Evolutionary conservation across 495 filamentous ascomycete species (phyloP).

Genomic region (Clohesyomyces aquaticus): DNA sequence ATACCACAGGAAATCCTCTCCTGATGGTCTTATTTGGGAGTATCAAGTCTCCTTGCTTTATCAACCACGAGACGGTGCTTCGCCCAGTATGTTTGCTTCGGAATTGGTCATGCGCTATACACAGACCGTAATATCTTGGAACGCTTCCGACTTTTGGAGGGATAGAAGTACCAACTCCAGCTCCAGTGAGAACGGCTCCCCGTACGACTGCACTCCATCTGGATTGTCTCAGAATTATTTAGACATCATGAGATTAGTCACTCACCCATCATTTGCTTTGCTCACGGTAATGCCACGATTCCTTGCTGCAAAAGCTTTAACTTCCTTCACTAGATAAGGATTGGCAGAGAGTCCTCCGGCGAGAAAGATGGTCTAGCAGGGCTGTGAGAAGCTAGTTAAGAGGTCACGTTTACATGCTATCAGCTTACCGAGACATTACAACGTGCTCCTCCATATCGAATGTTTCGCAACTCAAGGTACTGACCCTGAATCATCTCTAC

Average conservation of each 20-base stretch:
- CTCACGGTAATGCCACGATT: not conserved
- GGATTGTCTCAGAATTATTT: not conserved
- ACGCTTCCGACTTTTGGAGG: conserved; percentile 29
- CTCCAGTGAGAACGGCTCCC: conserved; percentile 44
- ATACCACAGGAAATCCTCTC: not conserved
- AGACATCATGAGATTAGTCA: not conserved
- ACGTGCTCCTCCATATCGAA: not conserved
- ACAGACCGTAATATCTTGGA: conserved; percentile 46
- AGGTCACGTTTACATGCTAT: too few species aligned
- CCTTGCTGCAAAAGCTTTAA: not conserved
- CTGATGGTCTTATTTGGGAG: not conserved
- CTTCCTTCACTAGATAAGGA: conserved; percentile 16
- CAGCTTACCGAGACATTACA: conserved; percentile 16
- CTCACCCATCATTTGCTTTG: conserved; percentile 6
- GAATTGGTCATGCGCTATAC: conserved; percentile 2
- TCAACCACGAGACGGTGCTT: conserved; percentile 1
- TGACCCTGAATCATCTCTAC: conserved; percentile 4
- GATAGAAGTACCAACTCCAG: conserved; percentile 41
- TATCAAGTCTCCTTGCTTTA: conserved; percentile 9
- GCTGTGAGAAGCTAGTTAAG: not conserved
- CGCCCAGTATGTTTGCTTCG: not conserved
- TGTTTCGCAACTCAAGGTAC: not conserved
- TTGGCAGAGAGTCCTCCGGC: conserved; percentile 29
- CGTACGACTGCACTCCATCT: conserved; percentile 45
- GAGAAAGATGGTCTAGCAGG: conserved; percentile 26